Base-by-base conservation (phyloP, 768 basidiomycete genomes). In the Lactarius psammicola region DNA sequence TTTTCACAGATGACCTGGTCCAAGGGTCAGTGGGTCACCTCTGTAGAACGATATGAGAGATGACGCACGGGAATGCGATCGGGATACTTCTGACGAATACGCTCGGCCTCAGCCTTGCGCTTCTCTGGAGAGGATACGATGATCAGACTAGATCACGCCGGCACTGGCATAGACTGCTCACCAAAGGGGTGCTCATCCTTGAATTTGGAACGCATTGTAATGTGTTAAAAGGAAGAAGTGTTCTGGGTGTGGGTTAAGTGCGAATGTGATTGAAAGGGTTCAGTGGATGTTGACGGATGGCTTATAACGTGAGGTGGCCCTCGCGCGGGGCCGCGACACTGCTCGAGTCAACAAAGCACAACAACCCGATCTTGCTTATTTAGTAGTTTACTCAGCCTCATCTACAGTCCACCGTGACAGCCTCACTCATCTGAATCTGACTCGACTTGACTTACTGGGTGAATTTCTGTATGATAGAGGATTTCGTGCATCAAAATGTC, bases 151-250 rank as follows among this genome's bases (percentile, higher is more conserved):
- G 73, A 76, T 65, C 76, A 70, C 70, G 66, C 44, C 60, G 59
- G 65, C 72, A 69, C 49, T 71, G 74, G 68, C 68, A 28, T 62
- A 59, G 70, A 72, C 57, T 49, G 80, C 87, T 72, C 60, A 96
- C 96, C 96, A 76, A 98, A 98, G 68, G 94, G 94, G 78, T 99
- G 96, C 80, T 98, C 96, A 79, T 98, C 96, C 87, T 95, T 95
- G 83, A 95, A 95, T 80, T 95, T 95, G 75, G 93, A 94, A 78
- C 92, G 87, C 92, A 94, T 94, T 65, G 68, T 80, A 72, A 60
- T 54, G 5, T 64, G 26, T 4, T 28, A 54, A 44, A 28, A 18
- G 34, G 34, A 23, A 15, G 13, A 55, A n/a, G 20, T 8, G 60
- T 42, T 55, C 38, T 40, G 42, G 44, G 26, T 49, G 70, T 58